Conservation (phyloP, 2,329 filamentous ascomycete genomes). For the Allantophomopsis lycopodina region DNA sequence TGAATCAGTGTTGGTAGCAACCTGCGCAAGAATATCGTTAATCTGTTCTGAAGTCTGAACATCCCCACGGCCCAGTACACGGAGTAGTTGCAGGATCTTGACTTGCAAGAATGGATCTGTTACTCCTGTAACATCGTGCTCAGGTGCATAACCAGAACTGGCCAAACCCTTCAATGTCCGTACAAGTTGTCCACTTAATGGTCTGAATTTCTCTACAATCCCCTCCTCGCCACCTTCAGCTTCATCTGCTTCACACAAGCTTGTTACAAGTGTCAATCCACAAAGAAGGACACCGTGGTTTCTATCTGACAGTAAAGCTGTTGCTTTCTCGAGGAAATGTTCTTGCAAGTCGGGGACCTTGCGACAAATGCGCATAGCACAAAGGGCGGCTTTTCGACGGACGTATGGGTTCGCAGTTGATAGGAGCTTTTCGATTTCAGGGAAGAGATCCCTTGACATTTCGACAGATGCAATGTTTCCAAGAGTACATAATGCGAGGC, state of each 20-base stretch:
- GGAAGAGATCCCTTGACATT: conserved; percentile 95
- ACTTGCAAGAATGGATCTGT: conserved; percentile 96
- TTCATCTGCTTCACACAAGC: conserved; percentile 90
- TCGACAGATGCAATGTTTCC: conserved; percentile 97
- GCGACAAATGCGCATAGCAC: conserved; percentile 95
- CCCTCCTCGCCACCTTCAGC: conserved; percentile 82
- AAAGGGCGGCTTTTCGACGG: conserved; percentile 90
- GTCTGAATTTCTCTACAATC: conserved; percentile 81
- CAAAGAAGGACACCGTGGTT: conserved; percentile 94
- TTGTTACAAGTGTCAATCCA: conserved; percentile 79
- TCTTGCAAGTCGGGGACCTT: conserved; percentile 97
- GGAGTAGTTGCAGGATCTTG: conserved; percentile 78
- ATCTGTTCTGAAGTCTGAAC: conserved; percentile 86
- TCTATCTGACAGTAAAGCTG: conserved; percentile 74
- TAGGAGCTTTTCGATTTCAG: conserved; percentile 85
- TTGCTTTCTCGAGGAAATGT: conserved; percentile 91
- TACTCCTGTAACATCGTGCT: conserved; percentile 96
- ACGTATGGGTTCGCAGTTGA: conserved; percentile 98
- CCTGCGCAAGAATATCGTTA: conserved; percentile 95
- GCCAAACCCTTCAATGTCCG: conserved; percentile 85
- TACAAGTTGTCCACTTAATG: conserved; percentile 72
- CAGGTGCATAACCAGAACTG: conserved; percentile 90
- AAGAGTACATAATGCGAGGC: conserved; percentile 86
- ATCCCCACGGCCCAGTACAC: conserved; percentile 79
- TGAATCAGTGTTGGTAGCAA: conserved; percentile 94